Base-by-base conservation (phyloP, 1,284 basidiomycete species). In the Cryptococcus sp. region DNA sequence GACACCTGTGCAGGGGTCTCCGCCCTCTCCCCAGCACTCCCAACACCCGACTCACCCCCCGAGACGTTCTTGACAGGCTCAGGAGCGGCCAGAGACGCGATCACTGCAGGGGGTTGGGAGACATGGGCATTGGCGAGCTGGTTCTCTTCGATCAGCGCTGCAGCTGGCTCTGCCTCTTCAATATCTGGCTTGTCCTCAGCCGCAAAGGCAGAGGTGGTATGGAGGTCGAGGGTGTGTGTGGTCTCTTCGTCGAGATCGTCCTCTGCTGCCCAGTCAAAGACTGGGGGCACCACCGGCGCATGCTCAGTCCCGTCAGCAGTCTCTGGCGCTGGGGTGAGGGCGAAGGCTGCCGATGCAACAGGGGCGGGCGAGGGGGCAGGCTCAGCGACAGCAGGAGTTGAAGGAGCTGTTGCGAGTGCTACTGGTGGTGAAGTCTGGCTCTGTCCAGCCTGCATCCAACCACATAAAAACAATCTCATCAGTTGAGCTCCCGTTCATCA, bases 191-290 rank as follows among this genome's bases (percentile, higher is more conserved):
- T 28, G 23, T 57, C 53, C 33, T 53, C 57, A 1, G 47, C 52
- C 45, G 33, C 7, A 18, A 56, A 49, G 20, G 45, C 55, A 12
- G 48, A 18, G 46, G 47, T 56, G 2, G 52, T 44, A 42, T 36
- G 37, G 13, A 50, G 16, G 47, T 42, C 48, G 55, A 48, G 56
- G 21, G 49, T 53, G 15, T 48, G 56, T 56, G 20, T 42, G 16
- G 46, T 52, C 11, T 52, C 56, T 39, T 66, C 61, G 16, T 63
- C 63, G n/a, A 47, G 55, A 42, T 61, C 63, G 37, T 67, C 64
- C 16, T 65, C 64, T 0, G 65, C 66, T 2, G 66, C 55, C 68
- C 68, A 70, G 52, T 70, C 68, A 35, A 67, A 53, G 9, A 58
- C 43, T 3, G 57, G 39, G 16, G 50, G 16, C 16, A 50, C 24